Percentiles rank a stretch among this genome's conserved stretches.
These are phyloP conservation scores for Flammula alnicola DNA, from an alignment of 1,284 basidiomycete species.

Conservation along the genomic window DNA sequence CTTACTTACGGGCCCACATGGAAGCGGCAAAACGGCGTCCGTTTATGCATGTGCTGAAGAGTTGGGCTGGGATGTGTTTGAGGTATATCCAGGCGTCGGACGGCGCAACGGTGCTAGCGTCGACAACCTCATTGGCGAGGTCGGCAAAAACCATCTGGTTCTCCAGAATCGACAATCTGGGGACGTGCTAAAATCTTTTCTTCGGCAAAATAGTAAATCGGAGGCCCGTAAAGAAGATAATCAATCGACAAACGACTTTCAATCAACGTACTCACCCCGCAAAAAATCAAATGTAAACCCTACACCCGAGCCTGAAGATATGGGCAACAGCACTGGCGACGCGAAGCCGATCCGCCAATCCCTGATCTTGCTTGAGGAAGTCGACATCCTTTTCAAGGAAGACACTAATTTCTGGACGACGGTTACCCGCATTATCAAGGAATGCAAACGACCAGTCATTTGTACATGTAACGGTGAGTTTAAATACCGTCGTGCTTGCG, in stretches of 20 bases:
- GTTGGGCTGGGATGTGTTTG: constrained; percentile 95
- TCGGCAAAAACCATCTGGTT: constrained; percentile 91
- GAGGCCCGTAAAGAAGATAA: constrained; percentile 8
- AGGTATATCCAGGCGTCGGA: constrained; percentile 96
- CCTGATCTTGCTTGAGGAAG: constrained; percentile 94
- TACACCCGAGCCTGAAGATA: constrained; percentile 18
- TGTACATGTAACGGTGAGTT: constrained; percentile 90
- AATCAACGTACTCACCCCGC: constrained; percentile 24
- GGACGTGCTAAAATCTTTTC: constrained; percentile 25
- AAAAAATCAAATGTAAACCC: constrained; percentile 16
- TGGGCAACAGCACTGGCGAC: constrained; percentile 7
- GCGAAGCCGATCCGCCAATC: constrained; percentile 68
- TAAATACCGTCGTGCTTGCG: constrained; percentile 19
- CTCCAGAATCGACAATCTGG: constrained; percentile 23
- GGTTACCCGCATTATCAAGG: constrained; percentile 78
- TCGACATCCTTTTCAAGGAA: constrained; percentile 90
- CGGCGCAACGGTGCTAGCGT: constrained; percentile 83
- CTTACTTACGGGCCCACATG: constrained; percentile 81
- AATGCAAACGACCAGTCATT: constrained; percentile 85
- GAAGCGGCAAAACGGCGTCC: constrained; percentile 91
- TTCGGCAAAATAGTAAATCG: constrained; percentile 15
- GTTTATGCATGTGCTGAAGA: constrained; percentile 94
- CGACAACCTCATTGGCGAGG: constrained; percentile 86
- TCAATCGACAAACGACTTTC: constrained; percentile 11
- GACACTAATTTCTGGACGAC: constrained; percentile 93